phyloP scores from a whole-genome alignment of 2,329 filamentous ascomycete genomes.

The Stromatinia cepivora region DNA sequence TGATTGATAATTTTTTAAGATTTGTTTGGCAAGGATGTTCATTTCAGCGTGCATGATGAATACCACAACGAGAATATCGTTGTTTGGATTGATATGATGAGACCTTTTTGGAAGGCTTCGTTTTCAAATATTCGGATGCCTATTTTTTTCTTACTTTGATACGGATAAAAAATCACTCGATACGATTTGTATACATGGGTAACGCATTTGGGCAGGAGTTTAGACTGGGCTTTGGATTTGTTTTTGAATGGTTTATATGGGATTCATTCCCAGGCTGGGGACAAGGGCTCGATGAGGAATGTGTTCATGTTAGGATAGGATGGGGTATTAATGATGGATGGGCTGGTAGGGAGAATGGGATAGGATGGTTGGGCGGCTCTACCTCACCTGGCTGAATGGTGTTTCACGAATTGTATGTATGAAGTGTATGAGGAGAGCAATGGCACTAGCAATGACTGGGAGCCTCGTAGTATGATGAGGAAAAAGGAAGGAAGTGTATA shows the following conservation, averaged over 20 bases:
- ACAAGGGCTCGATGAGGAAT: not conserved
- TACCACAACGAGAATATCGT: conserved; percentile 16
- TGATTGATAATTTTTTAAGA: conserved; percentile 19
- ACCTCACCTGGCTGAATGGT: not conserved
- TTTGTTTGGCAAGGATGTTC: conserved; percentile 19
- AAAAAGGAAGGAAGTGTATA: not conserved
- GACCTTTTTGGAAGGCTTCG: not conserved
- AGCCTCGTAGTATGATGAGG: conserved; percentile 1
- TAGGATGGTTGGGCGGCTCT: conserved; percentile 2
- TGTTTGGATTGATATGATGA: conserved; percentile 19
- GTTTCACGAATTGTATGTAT: conserved; percentile 7
- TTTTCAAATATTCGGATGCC: conserved; percentile 3
- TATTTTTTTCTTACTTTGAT: conserved; percentile 6
- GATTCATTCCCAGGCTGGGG: not conserved
- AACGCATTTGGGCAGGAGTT: conserved; percentile 20
- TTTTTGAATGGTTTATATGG: conserved; percentile 2
- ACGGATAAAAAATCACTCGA: conserved; percentile 19
- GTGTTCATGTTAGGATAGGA: conserved; percentile 10
- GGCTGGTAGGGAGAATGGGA: conserved; percentile 1
- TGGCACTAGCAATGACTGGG: conserved; percentile 2
- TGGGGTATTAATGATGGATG: conserved; percentile 15
- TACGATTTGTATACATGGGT: conserved; percentile 20
- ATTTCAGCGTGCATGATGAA: conserved; percentile 22
- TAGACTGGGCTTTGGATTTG: conserved; percentile 12
- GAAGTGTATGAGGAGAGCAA: conserved; percentile 4